phyloP scores from a whole-genome alignment of 2,329 filamentous ascomycete species.

The Sordariomycetes sp. region DNA sequence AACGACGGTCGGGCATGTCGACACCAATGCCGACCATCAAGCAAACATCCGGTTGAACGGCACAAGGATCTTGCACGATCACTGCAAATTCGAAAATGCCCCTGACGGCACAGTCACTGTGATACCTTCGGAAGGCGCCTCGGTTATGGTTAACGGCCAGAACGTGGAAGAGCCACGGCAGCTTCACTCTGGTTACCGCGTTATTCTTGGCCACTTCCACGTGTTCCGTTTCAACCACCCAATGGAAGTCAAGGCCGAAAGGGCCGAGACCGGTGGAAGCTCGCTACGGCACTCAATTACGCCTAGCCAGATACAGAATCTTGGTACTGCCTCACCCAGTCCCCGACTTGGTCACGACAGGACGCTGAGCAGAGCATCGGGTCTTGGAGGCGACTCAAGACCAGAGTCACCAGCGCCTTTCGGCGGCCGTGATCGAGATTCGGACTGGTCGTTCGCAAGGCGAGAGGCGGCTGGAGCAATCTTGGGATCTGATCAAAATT shows the following conservation, averaged over 20 bases:
- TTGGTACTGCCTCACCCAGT: slow-evolving; percentile 48
- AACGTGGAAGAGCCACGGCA: slow-evolving; percentile 79
- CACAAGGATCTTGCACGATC: slow-evolving; percentile 82
- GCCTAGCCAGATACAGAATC: slow-evolving; percentile 47
- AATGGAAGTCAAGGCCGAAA: slow-evolving; percentile 86
- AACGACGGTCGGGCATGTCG: slow-evolving; percentile 90
- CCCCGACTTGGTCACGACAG: slow-evolving; percentile 65
- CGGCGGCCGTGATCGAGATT: slow-evolving; percentile 60
- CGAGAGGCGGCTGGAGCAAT: slow-evolving; percentile 89
- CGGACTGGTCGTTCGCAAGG: slow-evolving; percentile 90
- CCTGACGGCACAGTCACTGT: slow-evolving; percentile 87
- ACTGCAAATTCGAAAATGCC: slow-evolving; percentile 86
- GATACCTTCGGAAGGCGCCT: slow-evolving; percentile 80
- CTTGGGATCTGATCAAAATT: slow-evolving; percentile 83
- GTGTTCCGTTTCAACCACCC: slow-evolving; percentile 99
- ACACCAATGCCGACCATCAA: slow-evolving; percentile 63
- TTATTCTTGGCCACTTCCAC: slow-evolving; percentile 96
- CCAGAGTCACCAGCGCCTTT: slow-evolving; percentile 71
- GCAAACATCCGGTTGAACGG: slow-evolving; percentile 92
- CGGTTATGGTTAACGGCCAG: slow-evolving; percentile 95
- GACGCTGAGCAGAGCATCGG: slow-evolving; percentile 71
- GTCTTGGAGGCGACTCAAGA: slow-evolving; percentile 67
- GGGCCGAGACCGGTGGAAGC: slow-evolving; percentile 73
- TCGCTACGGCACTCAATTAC: slow-evolving; percentile 75
- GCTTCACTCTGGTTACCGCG: slow-evolving; percentile 83